These are phyloP conservation scores for Suillus cothurnatus DNA, from an alignment of 768 basidiomycete species.

Conservation along the genomic window DNA sequence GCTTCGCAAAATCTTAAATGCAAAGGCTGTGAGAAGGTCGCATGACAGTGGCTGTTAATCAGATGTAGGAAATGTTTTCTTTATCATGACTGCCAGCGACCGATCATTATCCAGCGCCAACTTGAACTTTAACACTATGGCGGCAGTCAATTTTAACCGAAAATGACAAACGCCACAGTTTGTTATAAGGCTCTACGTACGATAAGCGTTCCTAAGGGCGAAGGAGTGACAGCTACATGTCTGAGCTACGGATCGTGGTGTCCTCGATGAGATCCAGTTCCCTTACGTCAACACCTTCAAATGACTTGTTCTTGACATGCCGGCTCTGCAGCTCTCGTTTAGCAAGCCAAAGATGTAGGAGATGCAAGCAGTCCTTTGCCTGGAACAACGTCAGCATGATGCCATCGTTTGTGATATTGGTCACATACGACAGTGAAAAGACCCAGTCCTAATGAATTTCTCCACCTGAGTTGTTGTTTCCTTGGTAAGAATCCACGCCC, in stretches of 20 bases:
- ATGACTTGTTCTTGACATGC: constrained; percentile 67
- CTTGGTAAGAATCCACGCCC: not conserved
- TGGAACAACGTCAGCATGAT: constrained; percentile 22
- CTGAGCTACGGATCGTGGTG: constrained; percentile 1
- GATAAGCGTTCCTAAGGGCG: not conserved
- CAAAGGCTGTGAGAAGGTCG: too few species aligned
- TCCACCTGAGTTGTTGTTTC: constrained; percentile 47
- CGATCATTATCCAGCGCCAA: not conserved
- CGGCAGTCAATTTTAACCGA: not conserved
- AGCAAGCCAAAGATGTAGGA: constrained; percentile 68
- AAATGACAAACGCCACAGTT: not conserved
- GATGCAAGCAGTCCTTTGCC: constrained; percentile 69
- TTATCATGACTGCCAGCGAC: too few species aligned
- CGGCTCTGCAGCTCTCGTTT: constrained; percentile 74
- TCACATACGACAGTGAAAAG: constrained; percentile 62
- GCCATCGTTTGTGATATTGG: not conserved
- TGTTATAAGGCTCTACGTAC: not conserved
- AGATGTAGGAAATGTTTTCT: too few species aligned
- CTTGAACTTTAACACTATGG: not conserved
- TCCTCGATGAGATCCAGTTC: constrained; percentile 65
- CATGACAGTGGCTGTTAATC: too few species aligned
- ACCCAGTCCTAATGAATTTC: constrained; percentile 69
- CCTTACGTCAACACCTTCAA: constrained; percentile 67
- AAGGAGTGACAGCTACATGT: not conserved
- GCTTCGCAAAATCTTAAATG: not conserved